Conservation (phyloP, 2,329 filamentous ascomycete species). For the Xylaria sp. region DNA sequence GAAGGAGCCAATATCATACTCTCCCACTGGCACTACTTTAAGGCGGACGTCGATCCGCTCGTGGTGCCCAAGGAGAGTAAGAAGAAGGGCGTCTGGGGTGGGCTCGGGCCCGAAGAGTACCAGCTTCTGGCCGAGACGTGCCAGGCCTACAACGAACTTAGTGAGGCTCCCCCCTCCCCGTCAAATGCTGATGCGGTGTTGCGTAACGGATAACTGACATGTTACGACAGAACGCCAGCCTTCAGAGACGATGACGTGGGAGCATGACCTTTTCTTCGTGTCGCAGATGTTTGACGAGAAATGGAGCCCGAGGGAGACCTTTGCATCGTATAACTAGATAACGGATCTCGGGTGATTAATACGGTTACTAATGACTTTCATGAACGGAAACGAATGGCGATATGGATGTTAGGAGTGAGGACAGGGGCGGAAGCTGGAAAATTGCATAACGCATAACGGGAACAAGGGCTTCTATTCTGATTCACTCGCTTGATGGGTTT, state of each 20-base stretch:
- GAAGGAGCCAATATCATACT: slow-evolving; percentile 50
- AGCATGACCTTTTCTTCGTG: slow-evolving; percentile 49
- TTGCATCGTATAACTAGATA: slow-evolving; percentile 10
- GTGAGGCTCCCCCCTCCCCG: slow-evolving; percentile 20
- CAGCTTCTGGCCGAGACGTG: slow-evolving; percentile 39
- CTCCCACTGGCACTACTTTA: slow-evolving; percentile 55
- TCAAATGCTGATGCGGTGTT: background rate
- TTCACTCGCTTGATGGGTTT: background rate
- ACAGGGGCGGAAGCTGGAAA: background rate
- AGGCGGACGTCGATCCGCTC: slow-evolving; percentile 39
- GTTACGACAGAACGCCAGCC: slow-evolving; percentile 6
- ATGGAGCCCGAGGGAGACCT: slow-evolving; percentile 40
- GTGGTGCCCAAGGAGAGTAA: slow-evolving; percentile 30
- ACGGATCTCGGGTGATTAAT: background rate
- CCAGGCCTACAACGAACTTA: slow-evolving; percentile 25
- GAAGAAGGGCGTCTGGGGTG: slow-evolving; percentile 34
- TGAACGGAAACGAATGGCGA: background rate
- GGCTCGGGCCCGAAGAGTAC: slow-evolving; percentile 38
- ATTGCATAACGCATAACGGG: background rate
- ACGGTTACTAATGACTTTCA: background rate
- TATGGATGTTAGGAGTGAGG: background rate
- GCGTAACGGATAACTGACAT: slow-evolving; percentile 1
- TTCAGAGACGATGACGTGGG: slow-evolving; percentile 35
- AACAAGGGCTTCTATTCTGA: background rate
- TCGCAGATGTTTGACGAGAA: slow-evolving; percentile 49